These are phyloP conservation scores for Tolypocladium capitatum DNA, from an alignment of 2,329 filamentous ascomycete genomes.

Conservation along the genomic window DNA sequence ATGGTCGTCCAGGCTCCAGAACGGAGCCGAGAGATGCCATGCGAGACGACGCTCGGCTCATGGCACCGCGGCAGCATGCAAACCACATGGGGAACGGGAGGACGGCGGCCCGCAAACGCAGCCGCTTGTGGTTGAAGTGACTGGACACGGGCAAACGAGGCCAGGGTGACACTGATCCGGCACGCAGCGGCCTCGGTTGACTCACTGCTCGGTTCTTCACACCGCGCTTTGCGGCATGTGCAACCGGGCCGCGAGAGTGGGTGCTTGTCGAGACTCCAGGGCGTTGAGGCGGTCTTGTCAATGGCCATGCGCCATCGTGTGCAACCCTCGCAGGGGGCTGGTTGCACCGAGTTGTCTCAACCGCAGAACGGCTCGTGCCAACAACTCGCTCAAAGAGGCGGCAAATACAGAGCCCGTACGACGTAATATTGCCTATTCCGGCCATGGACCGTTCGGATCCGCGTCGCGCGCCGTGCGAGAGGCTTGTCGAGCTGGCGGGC, in stretches of 20 bases:
- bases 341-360: background rate
- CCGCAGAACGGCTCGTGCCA: background rate
- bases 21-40: background rate
- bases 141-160: background rate
- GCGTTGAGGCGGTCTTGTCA: background rate
- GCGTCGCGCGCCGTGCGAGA: too few species aligned
- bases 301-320: conserved; percentile 1
- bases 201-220: background rate
- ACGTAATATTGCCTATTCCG: background rate
- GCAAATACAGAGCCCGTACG: background rate
- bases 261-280: background rate
- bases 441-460: background rate
- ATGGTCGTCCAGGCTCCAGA: background rate
- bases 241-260: background rate
- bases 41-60: background rate
- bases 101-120: background rate
- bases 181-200: background rate
- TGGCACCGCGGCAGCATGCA: background rate
- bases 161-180: background rate
- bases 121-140: background rate
- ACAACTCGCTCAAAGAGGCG: background rate
- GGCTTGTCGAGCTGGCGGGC: background rate
- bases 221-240: background rate
- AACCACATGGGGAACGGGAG: background rate
- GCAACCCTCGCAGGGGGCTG: background rate